Evolutionary conservation across 768 basidiomycete species (phyloP).

Genomic region (Kwoniella bestiolae): DNA sequence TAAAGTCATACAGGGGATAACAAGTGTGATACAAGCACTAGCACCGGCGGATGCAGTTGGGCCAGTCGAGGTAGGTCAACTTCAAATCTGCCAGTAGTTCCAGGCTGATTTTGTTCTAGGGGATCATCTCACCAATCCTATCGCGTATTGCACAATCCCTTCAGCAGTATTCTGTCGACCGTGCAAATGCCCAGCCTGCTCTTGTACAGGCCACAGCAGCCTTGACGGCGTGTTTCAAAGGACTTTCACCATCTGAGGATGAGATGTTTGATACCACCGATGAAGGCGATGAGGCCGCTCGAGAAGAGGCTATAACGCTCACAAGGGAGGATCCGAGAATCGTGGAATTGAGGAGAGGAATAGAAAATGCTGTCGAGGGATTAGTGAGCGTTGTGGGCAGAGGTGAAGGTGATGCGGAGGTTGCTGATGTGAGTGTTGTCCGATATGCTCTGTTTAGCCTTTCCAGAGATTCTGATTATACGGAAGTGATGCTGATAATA

Average conservation of each 20-base stretch:
- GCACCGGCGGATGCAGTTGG: conserved; percentile 76
- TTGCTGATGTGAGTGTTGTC: conserved; percentile 69
- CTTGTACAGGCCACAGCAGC: conserved; percentile 77
- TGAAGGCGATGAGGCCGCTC: conserved; percentile 41
- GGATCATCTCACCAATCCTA: conserved; percentile 75
- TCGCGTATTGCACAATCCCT: conserved; percentile 64
- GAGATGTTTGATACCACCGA: conserved; percentile 67
- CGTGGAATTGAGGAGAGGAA: conserved; percentile 64
- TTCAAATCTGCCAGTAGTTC: neutral
- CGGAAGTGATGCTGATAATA: conserved; percentile 9
- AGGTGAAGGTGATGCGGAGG: conserved; percentile 78
- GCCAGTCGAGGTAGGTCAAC: conserved; percentile 68
- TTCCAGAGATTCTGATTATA: neutral
- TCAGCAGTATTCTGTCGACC: conserved; percentile 44
- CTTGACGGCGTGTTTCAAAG: conserved; percentile 81
- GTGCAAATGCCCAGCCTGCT: conserved; percentile 70
- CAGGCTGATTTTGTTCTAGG: conserved; percentile 58
- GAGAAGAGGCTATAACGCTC: conserved; percentile 60
- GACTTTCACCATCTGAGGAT: conserved; percentile 78
- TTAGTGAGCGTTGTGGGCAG: conserved; percentile 71
- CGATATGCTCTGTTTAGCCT: neutral
- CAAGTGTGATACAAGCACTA: conserved; percentile 89
- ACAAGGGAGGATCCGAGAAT: conserved; percentile 66
- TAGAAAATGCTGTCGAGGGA: conserved; percentile 67
- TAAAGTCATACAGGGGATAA: conserved; percentile 88